Conservation (phyloP, 2,329 filamentous ascomycete species). For the Apiospora malaysiana region DNA sequence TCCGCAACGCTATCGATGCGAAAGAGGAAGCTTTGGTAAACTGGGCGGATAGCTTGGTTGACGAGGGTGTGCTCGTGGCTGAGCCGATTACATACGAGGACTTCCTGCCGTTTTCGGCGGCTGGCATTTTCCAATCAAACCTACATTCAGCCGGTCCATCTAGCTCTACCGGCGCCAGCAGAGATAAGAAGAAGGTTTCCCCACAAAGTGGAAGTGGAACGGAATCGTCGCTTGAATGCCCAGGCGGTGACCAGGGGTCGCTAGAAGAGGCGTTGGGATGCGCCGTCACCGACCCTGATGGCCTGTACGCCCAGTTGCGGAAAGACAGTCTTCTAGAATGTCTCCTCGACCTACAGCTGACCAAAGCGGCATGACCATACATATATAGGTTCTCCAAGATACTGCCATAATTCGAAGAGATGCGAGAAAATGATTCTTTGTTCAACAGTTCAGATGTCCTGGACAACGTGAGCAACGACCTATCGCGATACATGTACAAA, state of each 20-base stretch:
- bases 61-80: constrained; percentile 40
- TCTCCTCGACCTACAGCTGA: not conserved
- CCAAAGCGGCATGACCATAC: not conserved
- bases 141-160: not conserved
- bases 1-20: not conserved
- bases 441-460: too few species aligned
- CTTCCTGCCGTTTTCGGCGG: constrained; percentile 58
- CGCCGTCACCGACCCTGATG: not conserved
- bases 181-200: too few species aligned
- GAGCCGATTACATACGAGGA: constrained; percentile 59
- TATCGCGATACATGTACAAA: not conserved
- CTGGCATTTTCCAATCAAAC: constrained; percentile 51
- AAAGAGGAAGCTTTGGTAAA: not conserved
- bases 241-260: not conserved
- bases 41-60: constrained; percentile 41
- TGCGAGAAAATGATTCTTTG: too few species aligned
- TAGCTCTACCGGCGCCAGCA: too few species aligned
- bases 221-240: too few species aligned
- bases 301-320: not conserved
- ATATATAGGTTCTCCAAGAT: too few species aligned
- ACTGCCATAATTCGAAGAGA: too few species aligned
- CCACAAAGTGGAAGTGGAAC: too few species aligned
- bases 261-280: constrained; percentile 12
- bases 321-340: not conserved
- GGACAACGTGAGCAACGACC: not conserved